Evolutionary conservation across 441 rosid genomes (phyloP), one percentile per base, ranked within the genome.

Genomic region (Erysimum cheiri): DNA sequence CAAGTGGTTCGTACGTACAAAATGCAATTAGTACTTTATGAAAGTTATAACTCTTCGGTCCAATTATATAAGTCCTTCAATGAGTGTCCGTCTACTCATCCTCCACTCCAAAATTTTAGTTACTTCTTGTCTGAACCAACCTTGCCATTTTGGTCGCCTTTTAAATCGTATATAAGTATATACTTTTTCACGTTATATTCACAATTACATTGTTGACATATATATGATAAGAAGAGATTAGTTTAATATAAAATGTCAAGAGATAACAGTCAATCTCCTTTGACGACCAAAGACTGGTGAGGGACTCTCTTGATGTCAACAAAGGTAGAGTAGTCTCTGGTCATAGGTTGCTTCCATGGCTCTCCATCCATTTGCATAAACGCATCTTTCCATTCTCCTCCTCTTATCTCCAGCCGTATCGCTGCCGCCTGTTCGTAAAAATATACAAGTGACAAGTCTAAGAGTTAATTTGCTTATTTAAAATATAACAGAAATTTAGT

Each of bases 351-450:
- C 70, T 85, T 95, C 97, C 99, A 95, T 4, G 99, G 98, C 69
- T 95, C 98, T 8, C 97, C 98, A 67, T 95, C 99, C 98, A 95
- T 92, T 85, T 95, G 99, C 96, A 95, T 81, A 74, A 63, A 95
- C 29, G 90, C 93, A 36, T 89, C 84, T 74, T 71, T 84, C 93
- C 98, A 87, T 65, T 90, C 97, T 52, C 97, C 94, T 0, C 99
- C 97, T 57, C 98, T 81, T 56, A 95, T 64, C 80, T 92, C 98
- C 41, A 95, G 65, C 77, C 96, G 79, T 64, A 95, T 87, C 2
- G 97, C 89, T 0, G 98, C 87, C 22, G 96, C 98, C 98, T 95
- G 84, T 5, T 5, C 5, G 2, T 13, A 11, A 44, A 22, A 22
- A 22, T 22, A 22, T 22, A 22, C 22, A 19, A 19, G 22, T 19